phyloP scores from a whole-genome alignment of 2,329 filamentous ascomycete species.

The Penicillium crustosum region DNA sequence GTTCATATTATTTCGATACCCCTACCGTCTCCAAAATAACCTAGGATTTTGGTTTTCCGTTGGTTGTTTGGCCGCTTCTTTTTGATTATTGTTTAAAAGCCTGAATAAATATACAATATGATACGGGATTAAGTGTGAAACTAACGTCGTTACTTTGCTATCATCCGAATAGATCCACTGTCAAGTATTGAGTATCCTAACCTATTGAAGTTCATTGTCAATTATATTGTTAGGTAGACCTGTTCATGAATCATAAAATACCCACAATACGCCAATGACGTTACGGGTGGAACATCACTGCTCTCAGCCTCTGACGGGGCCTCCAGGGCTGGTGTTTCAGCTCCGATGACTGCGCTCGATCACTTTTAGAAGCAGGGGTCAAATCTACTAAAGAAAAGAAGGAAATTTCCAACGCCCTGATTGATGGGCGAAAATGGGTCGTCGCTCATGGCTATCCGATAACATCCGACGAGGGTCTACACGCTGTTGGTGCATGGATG shows the following conservation, averaged over 20 bases:
- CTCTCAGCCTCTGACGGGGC: too few relatives aligned
- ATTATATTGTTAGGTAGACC: too few relatives aligned
- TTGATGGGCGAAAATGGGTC: slow-evolving; percentile 13
- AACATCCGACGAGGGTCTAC: not conserved
- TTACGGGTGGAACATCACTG: too few relatives aligned
- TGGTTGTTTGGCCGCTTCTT: not conserved
- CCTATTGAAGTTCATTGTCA: too few relatives aligned
- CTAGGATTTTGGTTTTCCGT: not conserved
- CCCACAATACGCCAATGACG: too few relatives aligned
- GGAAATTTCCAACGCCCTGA: not conserved
- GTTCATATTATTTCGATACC: not conserved
- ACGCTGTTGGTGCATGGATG: slow-evolving; percentile 5
- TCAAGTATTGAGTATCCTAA: too few relatives aligned
- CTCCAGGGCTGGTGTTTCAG: too few relatives aligned
- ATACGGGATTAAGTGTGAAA: not conserved
- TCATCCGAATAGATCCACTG: not conserved
- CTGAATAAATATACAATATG: not conserved
- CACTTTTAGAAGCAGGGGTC: slow-evolving; percentile 6
- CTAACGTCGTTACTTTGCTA: not conserved
- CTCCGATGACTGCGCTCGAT: slow-evolving; percentile 3
- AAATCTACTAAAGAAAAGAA: slow-evolving; percentile 1
- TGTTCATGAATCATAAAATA: too few relatives aligned
- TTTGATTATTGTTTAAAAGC: not conserved
- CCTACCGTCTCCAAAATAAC: not conserved
- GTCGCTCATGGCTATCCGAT: slow-evolving; percentile 4